phyloP scores from a whole-genome alignment of 1,139 yeast species.

The Blastobotrys capitulatus region DNA sequence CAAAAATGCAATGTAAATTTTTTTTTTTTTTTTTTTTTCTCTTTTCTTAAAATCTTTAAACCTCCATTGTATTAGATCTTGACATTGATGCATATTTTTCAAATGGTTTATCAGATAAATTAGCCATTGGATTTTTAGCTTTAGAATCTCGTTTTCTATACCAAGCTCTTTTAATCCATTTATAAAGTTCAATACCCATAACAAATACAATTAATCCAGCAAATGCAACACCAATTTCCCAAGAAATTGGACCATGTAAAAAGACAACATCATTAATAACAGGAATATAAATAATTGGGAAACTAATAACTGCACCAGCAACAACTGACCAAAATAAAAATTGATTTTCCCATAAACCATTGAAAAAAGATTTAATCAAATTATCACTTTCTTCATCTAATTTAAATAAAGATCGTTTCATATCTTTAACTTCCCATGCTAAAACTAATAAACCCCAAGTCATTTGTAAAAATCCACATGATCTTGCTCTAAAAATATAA shows the following conservation, averaged over 20 bases:
- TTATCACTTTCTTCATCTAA: slow-evolving; percentile 67
- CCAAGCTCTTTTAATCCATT: slow-evolving; percentile 58
- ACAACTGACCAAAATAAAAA: slow-evolving; percentile 81
- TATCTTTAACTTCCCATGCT: slow-evolving; percentile 88
- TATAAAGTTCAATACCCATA: slow-evolving; percentile 60
- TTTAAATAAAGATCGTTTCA: slow-evolving; percentile 64
- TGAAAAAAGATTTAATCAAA: slow-evolving; percentile 53
- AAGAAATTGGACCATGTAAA: slow-evolving; percentile 64
- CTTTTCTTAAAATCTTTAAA: neutral
- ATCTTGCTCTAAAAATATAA: slow-evolving; percentile 71
- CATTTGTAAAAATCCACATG: slow-evolving; percentile 77
- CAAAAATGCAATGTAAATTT: neutral
- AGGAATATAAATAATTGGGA: slow-evolving; percentile 85
- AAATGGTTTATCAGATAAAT: slow-evolving; percentile 3
- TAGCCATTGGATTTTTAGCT: slow-evolving; percentile 8
- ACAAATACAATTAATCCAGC: slow-evolving; percentile 59
- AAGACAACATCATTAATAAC: slow-evolving; percentile 77
- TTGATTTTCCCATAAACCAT: slow-evolving; percentile 69
- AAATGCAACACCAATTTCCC: slow-evolving; percentile 80
- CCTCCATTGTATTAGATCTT: slow-evolving; percentile 3
- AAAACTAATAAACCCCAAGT: slow-evolving; percentile 85
- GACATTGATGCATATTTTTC: slow-evolving; percentile 5
- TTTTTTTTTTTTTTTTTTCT: neutral
- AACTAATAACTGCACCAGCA: slow-evolving; percentile 63
- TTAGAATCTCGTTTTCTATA: slow-evolving; percentile 19